phyloP scores from a whole-genome alignment of 805 yeast species.

The Kodamaea sagamina region DNA sequence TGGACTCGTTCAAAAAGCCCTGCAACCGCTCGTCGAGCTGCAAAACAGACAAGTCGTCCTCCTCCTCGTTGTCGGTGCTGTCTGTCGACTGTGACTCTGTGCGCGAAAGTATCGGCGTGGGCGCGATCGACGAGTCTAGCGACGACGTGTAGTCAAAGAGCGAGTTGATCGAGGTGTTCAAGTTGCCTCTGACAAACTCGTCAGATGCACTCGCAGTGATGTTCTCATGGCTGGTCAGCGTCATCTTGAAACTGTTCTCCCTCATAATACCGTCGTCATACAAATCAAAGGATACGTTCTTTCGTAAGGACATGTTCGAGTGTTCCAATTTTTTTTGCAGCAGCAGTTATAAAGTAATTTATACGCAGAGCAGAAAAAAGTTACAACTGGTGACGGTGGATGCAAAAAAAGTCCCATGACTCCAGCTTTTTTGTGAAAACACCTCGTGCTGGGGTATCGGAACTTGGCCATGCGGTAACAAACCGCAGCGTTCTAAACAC shows the following conservation, averaged over 20 bases:
- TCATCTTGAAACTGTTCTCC: background rate
- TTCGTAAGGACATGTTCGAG: background rate
- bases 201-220: background rate
- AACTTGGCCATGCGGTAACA: no score
- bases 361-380: background rate
- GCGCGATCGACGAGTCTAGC: background rate
- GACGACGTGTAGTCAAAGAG: slow-evolving; percentile 23
- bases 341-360: background rate
- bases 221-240: background rate
- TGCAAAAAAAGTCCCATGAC: no score
- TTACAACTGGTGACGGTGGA: no score
- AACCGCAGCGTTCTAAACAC: no score
- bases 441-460: no score
- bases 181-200: slow-evolving; percentile 14
- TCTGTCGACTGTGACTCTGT: slow-evolving; percentile 15
- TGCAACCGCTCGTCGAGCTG: slow-evolving; percentile 11
- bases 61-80: slow-evolving; percentile 4
- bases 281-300: slow-evolving; percentile 7
- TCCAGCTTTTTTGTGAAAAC: no score
- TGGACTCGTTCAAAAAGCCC: slow-evolving; percentile 12
- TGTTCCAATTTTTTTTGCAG: background rate
- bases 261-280: slow-evolving; percentile 3
- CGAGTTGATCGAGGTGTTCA: slow-evolving; percentile 32
- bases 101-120: slow-evolving; percentile 21
- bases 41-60: background rate